A percentile compares a stretch with the other conserved stretches of the same genome.
Evolutionary conservation across 2,329 filamentous ascomycete species (phyloP).

Genomic region (Zelopaecilomyces penicillatus): DNA sequence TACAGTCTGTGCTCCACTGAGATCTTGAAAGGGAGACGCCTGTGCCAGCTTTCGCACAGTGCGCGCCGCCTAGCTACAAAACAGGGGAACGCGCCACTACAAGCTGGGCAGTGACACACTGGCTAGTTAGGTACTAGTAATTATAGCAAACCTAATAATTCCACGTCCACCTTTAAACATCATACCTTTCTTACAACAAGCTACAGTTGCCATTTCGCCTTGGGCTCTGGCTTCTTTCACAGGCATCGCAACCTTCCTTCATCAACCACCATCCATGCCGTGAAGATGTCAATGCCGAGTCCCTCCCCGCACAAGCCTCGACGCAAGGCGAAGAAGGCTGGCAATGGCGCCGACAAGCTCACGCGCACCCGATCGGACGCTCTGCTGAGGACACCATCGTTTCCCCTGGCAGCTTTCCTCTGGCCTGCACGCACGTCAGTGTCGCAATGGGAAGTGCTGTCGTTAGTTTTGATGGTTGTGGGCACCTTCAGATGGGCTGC

Average conservation of each 20-base stretch:
- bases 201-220: slow-evolving; percentile 4
- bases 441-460: slow-evolving; percentile 88
- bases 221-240: no score
- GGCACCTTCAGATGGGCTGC: slow-evolving; percentile 90
- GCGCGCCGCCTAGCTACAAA: no score
- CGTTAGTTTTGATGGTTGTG: slow-evolving; percentile 79
- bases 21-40: no score
- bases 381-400: slow-evolving; percentile 57
- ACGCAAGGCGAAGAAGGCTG: slow-evolving; percentile 47
- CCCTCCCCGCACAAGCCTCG: slow-evolving; percentile 51
- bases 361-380: slow-evolving; percentile 27
- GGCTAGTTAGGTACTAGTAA: no score
- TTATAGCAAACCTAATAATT: no score
- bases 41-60: no score
- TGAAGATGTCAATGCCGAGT: slow-evolving; percentile 39
- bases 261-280: slow-evolving; percentile 7
- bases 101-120: no score
- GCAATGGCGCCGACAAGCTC: slow-evolving; percentile 30
- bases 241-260: no score
- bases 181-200: no score
- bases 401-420: slow-evolving; percentile 87
- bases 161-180: no score
- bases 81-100: no score
- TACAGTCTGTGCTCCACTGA: no score
- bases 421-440: slow-evolving; percentile 79